These are phyloP conservation scores for Sesbania bispinosa DNA, from an alignment of 306 rosid genomes.

Conservation along the genomic window DNA sequence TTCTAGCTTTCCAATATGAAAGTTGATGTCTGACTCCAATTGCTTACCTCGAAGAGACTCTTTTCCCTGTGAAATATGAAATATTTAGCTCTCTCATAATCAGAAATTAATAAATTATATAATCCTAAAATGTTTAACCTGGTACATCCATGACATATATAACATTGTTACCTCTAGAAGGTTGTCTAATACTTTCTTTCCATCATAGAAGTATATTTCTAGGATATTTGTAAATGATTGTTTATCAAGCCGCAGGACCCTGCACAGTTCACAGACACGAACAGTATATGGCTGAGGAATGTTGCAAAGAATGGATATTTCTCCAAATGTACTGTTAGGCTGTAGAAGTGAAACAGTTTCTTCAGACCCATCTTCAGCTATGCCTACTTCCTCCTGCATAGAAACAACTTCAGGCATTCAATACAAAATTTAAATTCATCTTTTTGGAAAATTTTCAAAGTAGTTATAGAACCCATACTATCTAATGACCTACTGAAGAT, in stretches of 20 bases:
- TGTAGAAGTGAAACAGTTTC: slow-evolving; percentile 56
- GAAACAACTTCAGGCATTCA: slow-evolving; percentile 9
- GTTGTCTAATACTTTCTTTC: slow-evolving; percentile 85
- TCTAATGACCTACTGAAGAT: slow-evolving; percentile 7
- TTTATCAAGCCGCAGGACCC: slow-evolving; percentile 91
- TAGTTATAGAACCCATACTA: background rate
- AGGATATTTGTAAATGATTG: slow-evolving; percentile 83
- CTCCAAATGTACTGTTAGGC: slow-evolving; percentile 74
- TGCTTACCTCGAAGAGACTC: slow-evolving; percentile 66
- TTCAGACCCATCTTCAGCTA: slow-evolving; percentile 68
- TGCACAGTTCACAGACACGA: slow-evolving; percentile 77
- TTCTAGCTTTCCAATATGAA: slow-evolving; percentile 91
- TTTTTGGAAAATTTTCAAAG: no score
- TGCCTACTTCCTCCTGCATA: slow-evolving; percentile 78
- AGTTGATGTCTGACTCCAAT: slow-evolving; percentile 83
- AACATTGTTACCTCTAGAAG: slow-evolving; percentile 72
- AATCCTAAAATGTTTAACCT: slow-evolving; percentile 6
- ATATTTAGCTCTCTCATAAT: background rate
- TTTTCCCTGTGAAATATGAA: slow-evolving; percentile 53
- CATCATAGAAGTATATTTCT: slow-evolving; percentile 84
- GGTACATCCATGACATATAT: background rate
- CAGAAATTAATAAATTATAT: background rate
- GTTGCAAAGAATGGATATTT: slow-evolving; percentile 87
- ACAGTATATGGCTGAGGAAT: slow-evolving; percentile 93
- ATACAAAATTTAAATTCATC: background rate